Percentiles rank a stretch among this genome's conserved stretches.
Evolutionary conservation across 305 asterid genomes (phyloP).

Genomic region (Fraxinus paxiana): DNA sequence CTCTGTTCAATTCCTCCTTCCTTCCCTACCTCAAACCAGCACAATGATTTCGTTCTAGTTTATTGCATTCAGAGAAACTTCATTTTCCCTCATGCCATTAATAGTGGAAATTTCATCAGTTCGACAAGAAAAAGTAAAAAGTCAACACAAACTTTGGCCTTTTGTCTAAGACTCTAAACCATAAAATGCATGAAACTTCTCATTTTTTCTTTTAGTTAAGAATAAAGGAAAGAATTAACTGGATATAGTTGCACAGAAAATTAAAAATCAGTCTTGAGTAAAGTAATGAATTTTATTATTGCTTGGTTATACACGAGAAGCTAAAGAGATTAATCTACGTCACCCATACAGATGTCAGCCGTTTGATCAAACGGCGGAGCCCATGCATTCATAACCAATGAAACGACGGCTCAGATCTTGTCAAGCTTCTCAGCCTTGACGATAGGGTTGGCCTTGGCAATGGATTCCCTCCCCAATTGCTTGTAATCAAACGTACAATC

Average conservation of each 20-base stretch:
- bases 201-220: neutral
- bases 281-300: neutral
- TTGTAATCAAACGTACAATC: slow-evolving; percentile 49
- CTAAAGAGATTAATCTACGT: slow-evolving; percentile 4
- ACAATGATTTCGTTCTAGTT: neutral
- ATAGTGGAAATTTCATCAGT: neutral
- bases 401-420: slow-evolving; percentile 35
- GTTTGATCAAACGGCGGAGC: neutral
- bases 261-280: neutral
- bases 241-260: neutral
- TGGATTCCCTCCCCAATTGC: slow-evolving; percentile 40
- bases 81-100: neutral
- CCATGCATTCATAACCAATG: neutral
- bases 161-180: neutral
- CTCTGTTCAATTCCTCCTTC: no score
- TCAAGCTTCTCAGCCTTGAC: slow-evolving; percentile 46
- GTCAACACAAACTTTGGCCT: neutral
- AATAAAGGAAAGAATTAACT: neutral
- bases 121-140: neutral
- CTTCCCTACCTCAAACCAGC: no score
- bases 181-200: neutral
- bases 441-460: slow-evolving; percentile 54
- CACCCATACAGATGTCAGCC: neutral
- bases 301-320: neutral
- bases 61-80: neutral